Evolutionary conservation across 768 basidiomycete species (phyloP), one percentile per base, ranked within the genome.

Genomic region (Suillus sp.): DNA sequence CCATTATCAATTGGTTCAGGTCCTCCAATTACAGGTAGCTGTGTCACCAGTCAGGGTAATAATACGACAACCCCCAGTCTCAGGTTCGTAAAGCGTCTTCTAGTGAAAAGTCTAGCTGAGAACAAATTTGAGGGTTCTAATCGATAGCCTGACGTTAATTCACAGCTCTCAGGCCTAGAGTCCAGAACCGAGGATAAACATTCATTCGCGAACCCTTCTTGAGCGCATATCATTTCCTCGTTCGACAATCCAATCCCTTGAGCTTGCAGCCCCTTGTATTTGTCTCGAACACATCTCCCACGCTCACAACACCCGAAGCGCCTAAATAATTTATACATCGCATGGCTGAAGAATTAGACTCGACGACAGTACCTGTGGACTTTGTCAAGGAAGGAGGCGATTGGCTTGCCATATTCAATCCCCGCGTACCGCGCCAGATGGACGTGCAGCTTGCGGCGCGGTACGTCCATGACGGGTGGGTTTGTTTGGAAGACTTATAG

Each of bases 341-440:
- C 56, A 57, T 57, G 56, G 25, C 56, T 40, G 38, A 57, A 27
- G 56, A 57, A 42, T 57, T 77, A 7, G 75, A 77, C 63, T 74
- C 72, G 9, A 53, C 60, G 20, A 75, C 71, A 5, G 69, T 70
- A 20, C 75, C 70, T 8, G 59, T 70, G 13, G 72, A 72, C 59
- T 73, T 70, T 30, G 56, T 78, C 65, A 88, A 85, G 70, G 88
- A 95, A 72, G 93, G 92, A 0, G 76, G 79, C 53, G 94, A 96
- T 71, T 96, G 95, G 95, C 91, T 93, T 71, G 92, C 90, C 6
- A 81, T 94, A 54, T 95, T 92, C 80, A 95, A 92, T 72, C 87
- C 90, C 47, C 88, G 89, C 71, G 86, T 87, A 63, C 91, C 92
- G 78, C 81, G 89, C 53, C 83, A 84, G 63, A 79, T 96, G 60